Evolutionary conservation across 148 eudicot species (phyloP), one percentile per base, ranked within the genome.

Genomic region (Rhododendron ferrugineum): DNA sequence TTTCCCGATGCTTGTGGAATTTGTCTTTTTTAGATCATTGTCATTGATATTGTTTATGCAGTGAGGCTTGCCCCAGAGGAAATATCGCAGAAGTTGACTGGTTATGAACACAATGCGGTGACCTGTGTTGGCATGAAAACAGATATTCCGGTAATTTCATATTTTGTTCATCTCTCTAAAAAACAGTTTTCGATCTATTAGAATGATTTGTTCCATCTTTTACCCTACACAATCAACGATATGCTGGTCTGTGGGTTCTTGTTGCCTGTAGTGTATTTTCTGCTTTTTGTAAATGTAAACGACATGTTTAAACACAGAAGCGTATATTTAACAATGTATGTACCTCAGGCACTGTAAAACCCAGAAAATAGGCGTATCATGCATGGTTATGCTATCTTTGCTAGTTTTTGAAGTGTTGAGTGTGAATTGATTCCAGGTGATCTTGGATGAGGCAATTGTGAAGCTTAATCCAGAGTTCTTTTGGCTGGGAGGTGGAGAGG

Each of bases 31-130:
- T 37, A 79, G 28, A 11, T 79, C 66, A 79, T 80, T 58, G 54
- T 70, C 40, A 34, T 52, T 46, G 66, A 13, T 85, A 28, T 85
- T 85, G 14, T 87, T 88, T 88, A 34, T 90, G 84, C 91, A 97
- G 99, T 97, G 91, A 93, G 99, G 91, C 98, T 97, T 89, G 98
- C 98, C 82, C 98, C 99, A 1, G 98, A 97, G 90, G 99, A 95
- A 86, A 88, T 89, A 85, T 97, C 99, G 50, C 85, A 86, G 79
- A 85, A 91, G 79, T 89, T 97, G 89, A 97, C 99, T 76, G 99
- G 99, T 84, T 97, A 86, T 86, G 94, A 72, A 81, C 99, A 94
- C 90, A 94, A 97, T 88, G 98, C 91, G 64, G 99, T 97, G 73
- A 97, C 99, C 83, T 97, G 98, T 89, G 87, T 97, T 60, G 98